A percentile compares a stretch with the other conserved stretches of the same genome.
phyloP scores from a whole-genome alignment of 1,284 basidiomycete species.

The Sporisorium scitamineum region DNA sequence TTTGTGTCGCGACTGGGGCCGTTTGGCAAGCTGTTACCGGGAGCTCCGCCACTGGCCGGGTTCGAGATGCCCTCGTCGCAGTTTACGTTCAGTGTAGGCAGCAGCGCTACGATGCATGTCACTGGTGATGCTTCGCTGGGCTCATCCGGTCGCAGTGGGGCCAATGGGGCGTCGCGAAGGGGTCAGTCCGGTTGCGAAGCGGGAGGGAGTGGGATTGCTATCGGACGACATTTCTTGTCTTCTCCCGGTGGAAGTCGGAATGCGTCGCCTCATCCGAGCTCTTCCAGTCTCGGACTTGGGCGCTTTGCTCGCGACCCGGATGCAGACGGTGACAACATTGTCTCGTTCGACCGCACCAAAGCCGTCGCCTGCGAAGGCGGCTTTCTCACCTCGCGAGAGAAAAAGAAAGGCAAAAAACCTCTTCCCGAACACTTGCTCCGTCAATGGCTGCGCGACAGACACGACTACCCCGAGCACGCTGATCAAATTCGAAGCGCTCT shows the following conservation, averaged over 20 bases:
- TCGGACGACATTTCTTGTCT: conserved; percentile 22
- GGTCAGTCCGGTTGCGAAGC: not conserved
- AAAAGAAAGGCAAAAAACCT: conserved; percentile 27
- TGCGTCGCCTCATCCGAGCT: conserved; percentile 12
- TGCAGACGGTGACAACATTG: not conserved
- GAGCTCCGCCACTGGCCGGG: conserved; percentile 32
- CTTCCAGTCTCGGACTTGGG: too few relatives aligned
- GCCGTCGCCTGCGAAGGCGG: conserved; percentile 23
- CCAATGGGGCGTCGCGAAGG: not conserved
- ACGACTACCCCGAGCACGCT: conserved; percentile 20
- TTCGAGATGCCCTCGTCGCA: conserved; percentile 34
- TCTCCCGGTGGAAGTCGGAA: conserved; percentile 10
- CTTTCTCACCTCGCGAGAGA: conserved; percentile 31
- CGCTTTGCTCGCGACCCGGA: too few relatives aligned
- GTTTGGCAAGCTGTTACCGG: conserved; percentile 73
- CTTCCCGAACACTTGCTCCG: conserved; percentile 32
- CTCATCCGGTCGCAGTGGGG: conserved; percentile 10
- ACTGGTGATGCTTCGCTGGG: conserved; percentile 17
- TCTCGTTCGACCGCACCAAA: conserved; percentile 28
- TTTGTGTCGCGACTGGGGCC: conserved; percentile 80
- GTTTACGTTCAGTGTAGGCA: conserved; percentile 49
- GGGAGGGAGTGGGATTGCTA: conserved; percentile 9
- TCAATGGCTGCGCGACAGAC: conserved; percentile 27
- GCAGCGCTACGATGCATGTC: conserved; percentile 45
- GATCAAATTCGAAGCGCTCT: conserved; percentile 23